These are phyloP conservation scores for Fennellomyces sp. DNA, from an alignment of 371 early-diverging fungal genomes.

Conservation along the genomic window DNA sequence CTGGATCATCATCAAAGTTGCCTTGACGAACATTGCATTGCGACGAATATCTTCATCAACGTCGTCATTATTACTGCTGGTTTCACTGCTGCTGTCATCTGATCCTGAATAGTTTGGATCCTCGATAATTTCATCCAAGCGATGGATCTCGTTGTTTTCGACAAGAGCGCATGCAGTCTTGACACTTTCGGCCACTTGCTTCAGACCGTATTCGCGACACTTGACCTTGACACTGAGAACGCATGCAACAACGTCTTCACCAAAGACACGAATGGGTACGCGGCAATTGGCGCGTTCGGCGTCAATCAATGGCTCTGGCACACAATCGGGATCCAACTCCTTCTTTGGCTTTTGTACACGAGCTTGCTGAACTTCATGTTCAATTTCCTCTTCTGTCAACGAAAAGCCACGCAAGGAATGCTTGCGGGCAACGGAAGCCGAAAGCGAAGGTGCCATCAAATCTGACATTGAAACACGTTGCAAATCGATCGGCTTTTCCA, in stretches of 20 bases:
- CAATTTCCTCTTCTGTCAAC: neutral
- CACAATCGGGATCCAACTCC: constrained; percentile 29
- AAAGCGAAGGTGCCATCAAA: constrained; percentile 13
- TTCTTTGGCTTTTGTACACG: neutral
- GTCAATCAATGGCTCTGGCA: constrained; percentile 57
- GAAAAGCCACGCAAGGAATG: constrained; percentile 13
- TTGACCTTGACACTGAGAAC: constrained; percentile 55
- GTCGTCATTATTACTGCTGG: neutral
- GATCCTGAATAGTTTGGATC: constrained; percentile 5
- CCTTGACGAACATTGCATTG: constrained; percentile 46
- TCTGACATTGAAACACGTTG: constrained; percentile 12
- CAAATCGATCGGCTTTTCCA: constrained; percentile 2
- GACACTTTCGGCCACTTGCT: constrained; percentile 35
- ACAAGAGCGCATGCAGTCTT: constrained; percentile 25
- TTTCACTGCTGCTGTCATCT: constrained; percentile 6
- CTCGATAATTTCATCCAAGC: constrained; percentile 7
- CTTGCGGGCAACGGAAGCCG: constrained; percentile 18
- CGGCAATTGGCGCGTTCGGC: constrained; percentile 51
- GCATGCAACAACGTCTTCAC: constrained; percentile 47
- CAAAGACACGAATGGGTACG: constrained; percentile 54
- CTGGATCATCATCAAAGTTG: constrained; percentile 61
- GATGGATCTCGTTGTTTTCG: constrained; percentile 12
- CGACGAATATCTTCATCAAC: constrained; percentile 10
- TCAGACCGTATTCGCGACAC: constrained; percentile 55
- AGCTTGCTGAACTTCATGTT: constrained; percentile 4